Evolutionary conservation across 768 basidiomycete species (phyloP), one percentile per base, ranked within the genome.

Genomic region (Paxillus rubicundulus): DNA sequence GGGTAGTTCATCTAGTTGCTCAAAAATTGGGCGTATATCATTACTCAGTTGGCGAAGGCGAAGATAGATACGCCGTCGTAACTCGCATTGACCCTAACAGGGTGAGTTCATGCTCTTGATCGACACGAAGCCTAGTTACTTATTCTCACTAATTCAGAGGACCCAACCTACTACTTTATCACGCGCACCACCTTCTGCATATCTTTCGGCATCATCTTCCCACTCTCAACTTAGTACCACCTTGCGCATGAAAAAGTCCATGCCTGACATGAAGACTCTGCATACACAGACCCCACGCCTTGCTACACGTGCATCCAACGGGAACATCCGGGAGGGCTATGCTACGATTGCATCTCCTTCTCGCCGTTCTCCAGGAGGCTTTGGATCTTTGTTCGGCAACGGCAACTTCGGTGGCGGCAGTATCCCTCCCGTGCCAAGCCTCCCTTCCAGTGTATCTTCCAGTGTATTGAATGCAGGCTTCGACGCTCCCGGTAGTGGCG

Each of bases 11-110:
- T 69, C 79, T 98, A 52, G 89, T 98, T 52, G 96, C 97, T 17
- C 92, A 97, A 74, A 98, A 93, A 72, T 79, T 99, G 24, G 94
- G 93, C 51, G 89, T 99, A 17, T 95, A 88, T 66, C 94, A 97
- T 67, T 92, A 92, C 63, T 94, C 90, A 21, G 81, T 94, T 9
- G 96, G 96, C 4, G 91, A 92, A 66, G 92, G 90, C 28, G 94
- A 96, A 10, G 93, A 94, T 48, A 77, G 95, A 54, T 90, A 92
- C 64, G 97, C 93, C 10, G 92, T 98, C 44, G 93, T 99, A 13
- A 95, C 91, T 50, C 86, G 93, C 51, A 87, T 89, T 59, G 88
- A 93, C 71, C 89, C 87, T 34, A 82, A 86, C 62, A 81, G 84
- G 77, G 89, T 87, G 69, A 63, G 85, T 77, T 46, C 13, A 27